These are phyloP conservation scores for Trichoderma asperellum DNA, from an alignment of 2,329 filamentous ascomycete species.

Conservation along the genomic window DNA sequence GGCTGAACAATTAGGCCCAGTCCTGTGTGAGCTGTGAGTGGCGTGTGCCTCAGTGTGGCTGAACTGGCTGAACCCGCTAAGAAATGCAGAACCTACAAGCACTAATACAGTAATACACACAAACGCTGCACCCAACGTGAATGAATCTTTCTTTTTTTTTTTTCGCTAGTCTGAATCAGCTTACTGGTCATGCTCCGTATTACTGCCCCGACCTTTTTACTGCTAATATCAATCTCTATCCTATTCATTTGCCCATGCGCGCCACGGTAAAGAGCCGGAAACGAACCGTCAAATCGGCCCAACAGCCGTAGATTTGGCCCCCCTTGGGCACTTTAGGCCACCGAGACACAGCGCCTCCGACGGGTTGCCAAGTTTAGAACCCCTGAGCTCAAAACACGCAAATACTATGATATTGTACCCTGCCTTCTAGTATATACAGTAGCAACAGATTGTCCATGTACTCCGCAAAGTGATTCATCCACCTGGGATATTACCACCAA, in stretches of 20 bases:
- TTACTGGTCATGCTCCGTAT: constrained; percentile 12
- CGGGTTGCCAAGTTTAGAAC: not conserved
- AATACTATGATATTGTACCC: not conserved
- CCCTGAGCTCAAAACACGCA: not conserved
- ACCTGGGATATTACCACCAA: not conserved
- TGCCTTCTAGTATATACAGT: too few species aligned
- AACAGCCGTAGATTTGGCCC: constrained; percentile 11
- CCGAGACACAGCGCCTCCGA: not conserved
- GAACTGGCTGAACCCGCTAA: not conserved
- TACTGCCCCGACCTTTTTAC: not conserved
- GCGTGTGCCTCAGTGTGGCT: constrained; percentile 22
- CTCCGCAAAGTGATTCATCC: not conserved
- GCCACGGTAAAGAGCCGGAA: constrained; percentile 28
- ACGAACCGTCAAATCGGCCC: not conserved
- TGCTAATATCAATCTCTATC: not conserved
- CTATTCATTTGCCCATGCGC: not conserved
- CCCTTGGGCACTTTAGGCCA: not conserved
- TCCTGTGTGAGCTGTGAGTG: constrained; percentile 8
- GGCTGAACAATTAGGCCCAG: constrained; percentile 9
- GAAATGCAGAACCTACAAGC: not conserved
- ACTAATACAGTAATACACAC: not conserved
- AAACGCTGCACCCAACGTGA: not conserved
- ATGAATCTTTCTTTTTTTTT: not conserved
- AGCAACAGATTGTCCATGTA: not conserved
- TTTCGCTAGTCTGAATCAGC: constrained; percentile 13